Evolutionary conservation across 2,329 filamentous ascomycete species (phyloP).

Genomic region (Epichloe glyceriae): DNA sequence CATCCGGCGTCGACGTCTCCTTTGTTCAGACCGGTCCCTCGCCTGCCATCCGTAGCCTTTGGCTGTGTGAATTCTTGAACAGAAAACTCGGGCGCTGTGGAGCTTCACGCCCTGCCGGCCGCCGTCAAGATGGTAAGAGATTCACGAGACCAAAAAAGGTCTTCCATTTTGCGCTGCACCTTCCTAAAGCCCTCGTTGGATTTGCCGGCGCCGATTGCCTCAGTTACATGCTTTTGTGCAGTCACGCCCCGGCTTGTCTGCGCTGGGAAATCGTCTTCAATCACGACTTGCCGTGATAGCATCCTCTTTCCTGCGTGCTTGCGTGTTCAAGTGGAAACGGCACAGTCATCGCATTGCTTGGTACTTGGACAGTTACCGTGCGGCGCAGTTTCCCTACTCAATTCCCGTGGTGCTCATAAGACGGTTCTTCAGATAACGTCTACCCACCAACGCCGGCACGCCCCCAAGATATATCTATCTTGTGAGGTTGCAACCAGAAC

Average conservation of each 20-base stretch:
- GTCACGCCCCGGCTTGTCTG: neutral
- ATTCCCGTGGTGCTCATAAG: neutral
- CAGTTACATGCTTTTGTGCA: neutral
- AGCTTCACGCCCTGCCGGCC: slow-evolving; percentile 4
- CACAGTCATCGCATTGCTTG: neutral
- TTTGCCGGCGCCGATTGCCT: neutral
- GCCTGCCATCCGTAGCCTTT: slow-evolving; percentile 1
- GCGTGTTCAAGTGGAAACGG: neutral
- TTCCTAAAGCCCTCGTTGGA: neutral
- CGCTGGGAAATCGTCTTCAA: neutral
- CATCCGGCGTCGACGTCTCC: neutral
- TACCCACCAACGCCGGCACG: neutral
- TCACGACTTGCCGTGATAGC: neutral
- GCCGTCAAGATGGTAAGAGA: slow-evolving; percentile 8
- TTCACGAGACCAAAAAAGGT: neutral
- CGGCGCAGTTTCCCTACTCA: neutral
- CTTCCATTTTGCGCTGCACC: neutral
- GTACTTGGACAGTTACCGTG: neutral
- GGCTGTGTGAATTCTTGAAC: slow-evolving; percentile 4
- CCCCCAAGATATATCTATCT: neutral
- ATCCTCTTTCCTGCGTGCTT: neutral
- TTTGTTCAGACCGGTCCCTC: neutral
- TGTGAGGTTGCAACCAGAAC: neutral
- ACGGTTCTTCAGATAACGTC: neutral
- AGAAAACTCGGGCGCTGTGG: slow-evolving; percentile 1